These are phyloP conservation scores for Batrachochytrium dendrobatidis DNA, from an alignment of 371 early-diverging fungal species.

Conservation along the genomic window DNA sequence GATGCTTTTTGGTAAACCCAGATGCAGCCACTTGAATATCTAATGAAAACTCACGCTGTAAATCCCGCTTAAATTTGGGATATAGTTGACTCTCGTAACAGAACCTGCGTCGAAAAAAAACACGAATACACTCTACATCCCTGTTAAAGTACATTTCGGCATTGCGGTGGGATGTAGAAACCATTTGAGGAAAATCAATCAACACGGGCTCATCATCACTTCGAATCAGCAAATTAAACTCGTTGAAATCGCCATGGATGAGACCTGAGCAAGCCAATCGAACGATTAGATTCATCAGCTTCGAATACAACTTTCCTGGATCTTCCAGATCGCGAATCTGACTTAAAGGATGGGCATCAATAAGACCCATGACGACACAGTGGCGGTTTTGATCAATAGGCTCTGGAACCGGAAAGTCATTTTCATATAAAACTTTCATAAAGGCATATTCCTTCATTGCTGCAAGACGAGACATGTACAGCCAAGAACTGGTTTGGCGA, in stretches of 20 bases:
- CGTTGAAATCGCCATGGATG: conserved; percentile 99
- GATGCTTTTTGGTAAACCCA: conserved; percentile 87
- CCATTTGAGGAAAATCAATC: conserved; percentile 99
- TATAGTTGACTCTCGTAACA: conserved; percentile 82
- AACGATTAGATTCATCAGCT: conserved; percentile 91
- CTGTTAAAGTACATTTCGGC: conserved; percentile 97
- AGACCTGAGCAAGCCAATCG: conserved; percentile 92
- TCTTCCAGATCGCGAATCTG: conserved; percentile 80
- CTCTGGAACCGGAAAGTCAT: conserved; percentile 93
- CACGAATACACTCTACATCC: conserved; percentile 96
- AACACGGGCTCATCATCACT: conserved; percentile 73
- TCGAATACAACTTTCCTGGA: conserved; percentile 86
- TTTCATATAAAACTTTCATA: conserved; percentile 88
- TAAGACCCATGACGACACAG: conserved; percentile 94
- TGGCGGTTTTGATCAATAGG: conserved; percentile 94
- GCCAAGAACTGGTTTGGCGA: conserved; percentile 91
- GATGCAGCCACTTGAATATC: conserved; percentile 94
- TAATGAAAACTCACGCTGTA: conserved; percentile 75
- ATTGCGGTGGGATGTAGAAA: conserved; percentile 87
- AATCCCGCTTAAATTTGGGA: conserved; percentile 79
- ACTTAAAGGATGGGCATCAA: conserved; percentile 92
- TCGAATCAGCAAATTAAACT: conserved; percentile 96
- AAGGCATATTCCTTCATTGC: conserved; percentile 97
- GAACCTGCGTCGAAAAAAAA: conserved; percentile 85
- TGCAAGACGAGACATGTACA: conserved; percentile 94